A percentile compares a stretch with the other conserved stretches of the same genome.
Conservation (phyloP, 768 basidiomycete genomes). For the Tricholoma matsutake region DNA sequence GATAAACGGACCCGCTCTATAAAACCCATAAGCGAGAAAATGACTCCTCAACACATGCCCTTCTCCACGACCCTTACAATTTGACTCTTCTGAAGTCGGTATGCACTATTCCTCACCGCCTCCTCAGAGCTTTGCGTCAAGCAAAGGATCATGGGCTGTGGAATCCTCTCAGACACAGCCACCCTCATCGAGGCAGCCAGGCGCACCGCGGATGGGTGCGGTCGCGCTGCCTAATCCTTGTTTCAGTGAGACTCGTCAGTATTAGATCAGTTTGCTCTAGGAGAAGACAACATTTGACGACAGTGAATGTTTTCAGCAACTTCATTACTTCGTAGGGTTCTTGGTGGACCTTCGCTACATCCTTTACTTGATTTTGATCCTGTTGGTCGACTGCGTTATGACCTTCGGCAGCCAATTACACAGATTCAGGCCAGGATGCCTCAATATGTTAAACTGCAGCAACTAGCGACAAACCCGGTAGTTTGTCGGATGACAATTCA, state of each 20-base stretch:
- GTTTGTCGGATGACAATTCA: conserved; percentile 3
- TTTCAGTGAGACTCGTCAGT: conserved; percentile 6
- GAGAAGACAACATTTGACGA: neutral
- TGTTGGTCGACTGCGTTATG: conserved; percentile 14
- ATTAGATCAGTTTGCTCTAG: neutral
- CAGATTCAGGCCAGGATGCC: conserved; percentile 11
- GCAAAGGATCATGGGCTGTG: neutral
- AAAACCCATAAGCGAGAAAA: neutral
- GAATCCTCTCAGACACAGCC: neutral
- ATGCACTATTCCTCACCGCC: neutral
- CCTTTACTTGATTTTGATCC: conserved; percentile 16
- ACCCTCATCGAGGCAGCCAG: neutral
- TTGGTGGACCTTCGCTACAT: conserved; percentile 8
- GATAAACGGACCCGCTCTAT: neutral
- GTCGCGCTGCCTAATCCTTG: neutral
- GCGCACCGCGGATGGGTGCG: neutral
- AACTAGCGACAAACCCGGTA: conserved; percentile 8
- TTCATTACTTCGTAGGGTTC: neutral
- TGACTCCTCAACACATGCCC: conserved; percentile 3
- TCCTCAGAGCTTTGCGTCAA: neutral
- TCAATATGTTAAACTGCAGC: conserved; percentile 7
- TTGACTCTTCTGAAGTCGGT: neutral
- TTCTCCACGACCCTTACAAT: neutral
- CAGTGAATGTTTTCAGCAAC: neutral
- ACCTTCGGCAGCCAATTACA: conserved; percentile 11